Evolutionary conservation across 2,329 filamentous ascomycete species (phyloP).

Genomic region (Iodosphaeria phyllophila): DNA sequence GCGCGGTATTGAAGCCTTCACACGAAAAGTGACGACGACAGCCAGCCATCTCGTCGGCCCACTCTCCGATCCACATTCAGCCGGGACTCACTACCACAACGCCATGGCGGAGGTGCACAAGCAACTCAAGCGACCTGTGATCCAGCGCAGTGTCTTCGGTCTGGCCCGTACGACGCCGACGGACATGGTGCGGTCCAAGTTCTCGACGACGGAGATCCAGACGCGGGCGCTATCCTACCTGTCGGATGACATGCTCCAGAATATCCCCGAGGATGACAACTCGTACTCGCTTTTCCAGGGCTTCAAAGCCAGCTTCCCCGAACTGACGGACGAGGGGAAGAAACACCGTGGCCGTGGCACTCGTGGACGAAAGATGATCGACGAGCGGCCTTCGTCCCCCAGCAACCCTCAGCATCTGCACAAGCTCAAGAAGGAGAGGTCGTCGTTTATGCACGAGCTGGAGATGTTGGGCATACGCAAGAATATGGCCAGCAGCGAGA

Average conservation of each 20-base stretch:
- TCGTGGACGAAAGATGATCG: conserved; percentile 57
- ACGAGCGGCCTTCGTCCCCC: conserved; percentile 35
- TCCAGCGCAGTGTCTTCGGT: conserved; percentile 82
- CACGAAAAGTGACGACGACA: conserved; percentile 85
- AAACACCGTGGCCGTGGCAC: conserved; percentile 54
- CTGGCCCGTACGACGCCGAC: conserved; percentile 84
- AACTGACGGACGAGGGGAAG: conserved; percentile 47
- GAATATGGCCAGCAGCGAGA: conserved; percentile 94
- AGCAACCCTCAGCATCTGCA: conserved; percentile 48
- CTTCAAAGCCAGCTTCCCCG: conserved; percentile 77
- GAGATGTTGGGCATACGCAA: conserved; percentile 87
- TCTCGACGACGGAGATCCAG: conserved; percentile 84
- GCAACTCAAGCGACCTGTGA: conserved; percentile 63
- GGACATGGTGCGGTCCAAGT: conserved; percentile 77
- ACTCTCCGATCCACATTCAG: conserved; percentile 30
- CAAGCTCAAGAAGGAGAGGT: conserved; percentile 64
- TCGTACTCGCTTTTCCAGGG: conserved; percentile 90
- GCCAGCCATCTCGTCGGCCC: conserved; percentile 76
- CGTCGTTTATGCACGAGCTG: conserved; percentile 62
- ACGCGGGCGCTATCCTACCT: conserved; percentile 78
- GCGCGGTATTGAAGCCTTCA: conserved; percentile 78
- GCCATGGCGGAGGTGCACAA: conserved; percentile 82
- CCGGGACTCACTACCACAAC: conserved; percentile 55
- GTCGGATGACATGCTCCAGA: conserved; percentile 72
- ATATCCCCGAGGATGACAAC: conserved; percentile 75